Evolutionary conservation across 768 basidiomycete species (phyloP), one percentile per base, ranked within the genome.

Genomic region (Suillus cothurnatus): DNA sequence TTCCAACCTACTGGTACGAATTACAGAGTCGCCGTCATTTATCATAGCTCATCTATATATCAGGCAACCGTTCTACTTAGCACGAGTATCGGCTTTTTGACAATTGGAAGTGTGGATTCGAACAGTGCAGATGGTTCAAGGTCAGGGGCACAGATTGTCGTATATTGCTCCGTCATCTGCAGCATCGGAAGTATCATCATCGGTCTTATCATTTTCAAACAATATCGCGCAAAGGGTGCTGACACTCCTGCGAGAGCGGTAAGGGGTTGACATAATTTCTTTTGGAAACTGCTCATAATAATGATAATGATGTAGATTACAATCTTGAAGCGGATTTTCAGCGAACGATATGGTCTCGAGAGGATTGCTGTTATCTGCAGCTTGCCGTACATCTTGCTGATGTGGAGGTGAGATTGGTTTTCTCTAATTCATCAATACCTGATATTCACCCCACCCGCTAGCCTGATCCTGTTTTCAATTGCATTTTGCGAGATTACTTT

Each of bases 281-380:
- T 32, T 28, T 7, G n/a, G 23, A 28, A 6, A 11, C 21, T 23
- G 34, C 68, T 21, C 72, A 58, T 19, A 45, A n/a, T n/a, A n/a
- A n/a, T n/a, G n/a, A n/a, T n/a, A n/a, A 23, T 61, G 47, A 52
- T 23, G 15, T 45, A 76, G 74, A 67, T 76, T 19, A 56, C 66
- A 19, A 67, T 74, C 3, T 56, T 76, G 61, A 74, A 70, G 56
- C 74, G 72, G 5, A 76, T 76, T 17, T 61, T 76, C 6, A 66
- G 69, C 15, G 66, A 70, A 32, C 58, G 60, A 9, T 66, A 73
- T 23, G 78, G 80, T 17, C 66, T 79, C 3, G 80, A 81, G 58
- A 71, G 74, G 15, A 70, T 82, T 36, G 72, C 81, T 6, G 77
- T 81, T 39, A 71, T 79, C 59, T 82, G 77, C 58, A 79, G 77